phyloP scores from a whole-genome alignment of 139 green algal species.

The Volvox africanus region DNA sequence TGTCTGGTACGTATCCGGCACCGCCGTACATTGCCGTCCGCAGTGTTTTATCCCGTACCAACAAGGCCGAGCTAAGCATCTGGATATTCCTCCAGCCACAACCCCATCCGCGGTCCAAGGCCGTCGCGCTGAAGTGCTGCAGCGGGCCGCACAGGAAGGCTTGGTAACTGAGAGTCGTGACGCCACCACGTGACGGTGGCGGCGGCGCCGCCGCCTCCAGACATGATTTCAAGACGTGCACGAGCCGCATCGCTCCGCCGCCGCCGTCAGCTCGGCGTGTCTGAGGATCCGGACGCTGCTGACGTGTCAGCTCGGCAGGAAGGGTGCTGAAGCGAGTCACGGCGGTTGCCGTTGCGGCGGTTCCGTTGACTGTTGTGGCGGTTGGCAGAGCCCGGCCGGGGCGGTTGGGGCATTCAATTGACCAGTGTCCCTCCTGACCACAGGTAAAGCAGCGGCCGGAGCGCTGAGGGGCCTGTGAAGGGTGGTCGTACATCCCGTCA shows the following conservation, averaged over 20 bases:
- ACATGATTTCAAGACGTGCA: not conserved
- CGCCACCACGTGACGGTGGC: no score
- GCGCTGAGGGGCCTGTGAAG: slow-evolving; percentile 7
- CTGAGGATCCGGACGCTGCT: slow-evolving; percentile 21
- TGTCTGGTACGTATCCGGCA: slow-evolving; percentile 73
- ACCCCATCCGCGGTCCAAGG: slow-evolving; percentile 73
- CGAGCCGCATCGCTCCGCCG: not conserved
- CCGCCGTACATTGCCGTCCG: slow-evolving; percentile 69
- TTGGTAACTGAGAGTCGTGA: not conserved
- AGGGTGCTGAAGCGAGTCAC: not conserved
- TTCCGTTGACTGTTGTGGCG: no score
- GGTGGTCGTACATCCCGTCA: no score
- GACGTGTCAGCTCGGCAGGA: not conserved
- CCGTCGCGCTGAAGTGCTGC: slow-evolving; percentile 53
- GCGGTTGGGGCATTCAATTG: slow-evolving; percentile 10
- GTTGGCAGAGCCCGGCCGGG: not conserved
- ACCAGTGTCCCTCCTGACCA: slow-evolving; percentile 29
- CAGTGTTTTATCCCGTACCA: not conserved
- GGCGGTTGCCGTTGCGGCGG: not conserved
- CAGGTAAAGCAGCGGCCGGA: slow-evolving; percentile 34
- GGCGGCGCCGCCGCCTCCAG: not conserved
- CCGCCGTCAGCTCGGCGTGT: not conserved
- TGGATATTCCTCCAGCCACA: slow-evolving; percentile 89
- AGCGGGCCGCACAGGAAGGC: slow-evolving; percentile 53
- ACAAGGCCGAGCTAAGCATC: slow-evolving; percentile 57